A percentile compares a stretch with the other conserved stretches of the same genome.
Evolutionary conservation across 2,329 filamentous ascomycete genomes (phyloP).

Genomic region (Pseudogymnoascus sp.): DNA sequence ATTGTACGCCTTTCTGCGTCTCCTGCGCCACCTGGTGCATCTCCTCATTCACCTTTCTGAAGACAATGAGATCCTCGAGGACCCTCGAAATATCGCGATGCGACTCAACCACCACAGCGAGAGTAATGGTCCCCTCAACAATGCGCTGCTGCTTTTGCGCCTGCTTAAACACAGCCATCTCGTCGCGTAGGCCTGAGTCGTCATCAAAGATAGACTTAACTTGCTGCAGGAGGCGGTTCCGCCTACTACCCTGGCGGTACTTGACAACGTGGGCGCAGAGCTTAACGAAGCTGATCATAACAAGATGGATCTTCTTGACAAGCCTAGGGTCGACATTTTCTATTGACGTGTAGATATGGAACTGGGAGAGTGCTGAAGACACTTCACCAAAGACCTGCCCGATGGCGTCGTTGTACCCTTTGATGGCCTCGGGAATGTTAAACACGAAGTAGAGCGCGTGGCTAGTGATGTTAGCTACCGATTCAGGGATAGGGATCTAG

Average conservation of each 20-base stretch:
- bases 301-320: slow-evolving; percentile 19
- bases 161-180: slow-evolving; percentile 23
- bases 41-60: no score
- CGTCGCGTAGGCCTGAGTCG: slow-evolving; percentile 20
- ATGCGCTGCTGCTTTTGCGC: slow-evolving; percentile 21
- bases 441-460: background rate
- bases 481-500: background rate
- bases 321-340: background rate
- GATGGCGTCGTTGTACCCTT: background rate
- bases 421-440: background rate
- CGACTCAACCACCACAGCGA: slow-evolving; percentile 12
- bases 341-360: background rate
- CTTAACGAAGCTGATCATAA: slow-evolving; percentile 27
- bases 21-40: slow-evolving; percentile 18
- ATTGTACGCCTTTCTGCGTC: slow-evolving; percentile 13
- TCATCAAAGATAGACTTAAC: slow-evolving; percentile 25
- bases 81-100: slow-evolving; percentile 2
- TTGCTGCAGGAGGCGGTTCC: slow-evolving; percentile 20
- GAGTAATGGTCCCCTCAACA: slow-evolving; percentile 25
- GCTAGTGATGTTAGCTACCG: background rate
- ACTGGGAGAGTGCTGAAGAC: background rate
- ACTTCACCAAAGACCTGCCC: background rate
- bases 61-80: no score
- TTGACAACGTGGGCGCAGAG: slow-evolving; percentile 28
- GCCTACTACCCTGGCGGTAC: slow-evolving; percentile 25